A percentile compares a stretch with the other conserved stretches of the same genome.
Evolutionary conservation across 129 eudicot species (phyloP).

Genomic region (Flaveria linearis): DNA sequence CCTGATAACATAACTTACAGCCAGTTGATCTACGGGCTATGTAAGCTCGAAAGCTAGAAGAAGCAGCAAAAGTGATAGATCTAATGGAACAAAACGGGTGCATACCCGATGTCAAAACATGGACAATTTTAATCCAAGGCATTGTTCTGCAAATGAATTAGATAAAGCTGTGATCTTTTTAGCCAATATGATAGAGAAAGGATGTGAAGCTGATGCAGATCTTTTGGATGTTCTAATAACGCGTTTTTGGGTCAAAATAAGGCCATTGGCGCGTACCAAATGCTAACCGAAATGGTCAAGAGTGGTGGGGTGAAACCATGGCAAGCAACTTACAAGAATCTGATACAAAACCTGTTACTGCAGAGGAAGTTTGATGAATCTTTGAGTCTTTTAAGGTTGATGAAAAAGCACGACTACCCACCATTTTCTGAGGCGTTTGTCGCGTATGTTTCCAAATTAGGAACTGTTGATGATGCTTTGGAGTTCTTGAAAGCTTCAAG

Average conservation of each 20-base stretch:
- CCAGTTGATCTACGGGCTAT: conserved; percentile 78
- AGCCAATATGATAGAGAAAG: conserved; percentile 64
- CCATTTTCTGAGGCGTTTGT: conserved; percentile 65
- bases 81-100: conserved; percentile 70
- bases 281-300: conserved; percentile 61
- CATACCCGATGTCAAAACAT: conserved; percentile 76
- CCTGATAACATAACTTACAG: conserved; percentile 96
- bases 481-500: conserved; percentile 56
- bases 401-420: conserved; percentile 78
- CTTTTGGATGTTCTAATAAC: conserved; percentile 65
- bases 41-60: conserved; percentile 71
- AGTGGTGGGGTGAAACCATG: conserved; percentile 67
- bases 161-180: conserved; percentile 61
- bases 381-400: conserved; percentile 56
- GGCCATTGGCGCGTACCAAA: conserved; percentile 46
- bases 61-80: conserved; percentile 62
- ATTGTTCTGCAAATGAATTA: conserved; percentile 55
- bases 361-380: conserved; percentile 81
- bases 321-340: conserved; percentile 78
- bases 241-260: conserved; percentile 56
- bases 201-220: conserved; percentile 73
- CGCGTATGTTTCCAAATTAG: conserved; percentile 56
- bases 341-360: conserved; percentile 60
- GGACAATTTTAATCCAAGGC: conserved; percentile 79
- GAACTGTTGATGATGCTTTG: conserved; percentile 70